Evolutionary conservation across 257 asterid genomes (phyloP).

Genomic region (Echium plantagineum): DNA sequence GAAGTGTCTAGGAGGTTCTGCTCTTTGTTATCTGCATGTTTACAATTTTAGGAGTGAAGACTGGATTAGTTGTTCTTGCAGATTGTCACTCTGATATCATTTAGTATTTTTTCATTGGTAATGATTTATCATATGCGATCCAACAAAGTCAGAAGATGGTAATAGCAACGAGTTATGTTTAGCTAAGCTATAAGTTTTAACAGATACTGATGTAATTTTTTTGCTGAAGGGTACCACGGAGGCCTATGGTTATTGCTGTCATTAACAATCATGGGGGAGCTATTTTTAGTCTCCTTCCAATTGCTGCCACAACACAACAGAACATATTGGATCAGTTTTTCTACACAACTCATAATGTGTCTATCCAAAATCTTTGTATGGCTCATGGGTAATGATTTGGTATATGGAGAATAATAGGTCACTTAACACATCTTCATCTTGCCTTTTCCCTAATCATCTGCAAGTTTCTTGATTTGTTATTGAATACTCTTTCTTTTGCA

Average conservation of each 20-base stretch:
- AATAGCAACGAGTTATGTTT: too few species aligned
- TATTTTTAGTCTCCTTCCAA: slow-evolving; percentile 89
- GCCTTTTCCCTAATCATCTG: not conserved
- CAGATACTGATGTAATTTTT: not conserved
- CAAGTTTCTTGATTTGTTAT: slow-evolving; percentile 1
- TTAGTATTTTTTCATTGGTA: too few species aligned
- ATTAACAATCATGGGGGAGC: slow-evolving; percentile 96
- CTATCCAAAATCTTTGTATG: slow-evolving; percentile 55
- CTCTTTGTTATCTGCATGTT: too few species aligned
- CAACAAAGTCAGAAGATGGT: too few species aligned
- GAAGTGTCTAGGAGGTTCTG: too few species aligned
- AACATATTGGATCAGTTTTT: slow-evolving; percentile 67
- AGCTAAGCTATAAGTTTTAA: not conserved
- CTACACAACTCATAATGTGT: slow-evolving; percentile 82
- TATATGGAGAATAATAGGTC: not conserved
- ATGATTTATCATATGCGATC: too few species aligned
- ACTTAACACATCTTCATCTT: not conserved
- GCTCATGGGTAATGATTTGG: slow-evolving; percentile 68
- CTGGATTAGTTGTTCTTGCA: too few species aligned
- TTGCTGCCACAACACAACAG: slow-evolving; percentile 46
- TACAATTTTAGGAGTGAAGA: too few species aligned
- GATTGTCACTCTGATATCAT: too few species aligned
- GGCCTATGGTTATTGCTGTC: slow-evolving; percentile 77
- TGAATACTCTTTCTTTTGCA: slow-evolving; percentile 18
- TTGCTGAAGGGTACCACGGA: slow-evolving; percentile 48